Base-by-base conservation (phyloP, 441 rosid species). In the Metrosideros polymorpha region DNA sequence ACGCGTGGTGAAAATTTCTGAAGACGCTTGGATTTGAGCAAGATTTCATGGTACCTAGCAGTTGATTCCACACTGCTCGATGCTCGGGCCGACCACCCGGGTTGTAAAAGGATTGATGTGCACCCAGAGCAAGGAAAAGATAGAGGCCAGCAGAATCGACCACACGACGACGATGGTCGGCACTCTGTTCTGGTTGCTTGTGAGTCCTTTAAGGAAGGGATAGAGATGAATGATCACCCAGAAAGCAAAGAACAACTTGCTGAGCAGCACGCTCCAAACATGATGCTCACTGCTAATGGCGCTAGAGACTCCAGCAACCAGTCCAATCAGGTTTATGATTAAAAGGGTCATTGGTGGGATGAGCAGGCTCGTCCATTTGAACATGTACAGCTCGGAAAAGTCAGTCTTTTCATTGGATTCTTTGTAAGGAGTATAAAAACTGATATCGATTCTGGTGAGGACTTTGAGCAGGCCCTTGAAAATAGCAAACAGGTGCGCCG, bases 181-280 rank as follows among this genome's bases (percentile, higher is more conserved):
- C 79, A 84, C 25, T 25, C 86, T 32, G 79, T 56, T 84, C 84
- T 79, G 86, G 51, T 19, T 79, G 84, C 88, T 87, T 29, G 83
- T 84, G 7, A 87, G 86, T 18, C 88, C 88, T 59, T 49, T 79
- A 12, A 87, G 84, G 84, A 87, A 87, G 39, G 90, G 89, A 9
- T 85, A 49, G 47, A 87, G 89, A 87, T 89, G 90, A 57, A 87
- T 63, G 4, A 89, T 85, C 83, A 89, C 89, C 86, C 83, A 89
- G 30, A 84, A 87, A 59, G 88, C 79, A 10, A 89, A 87, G 82
- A 87, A 83, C 50, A 83, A 55, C 90, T 85, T 87, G 90, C 87
- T 82, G 82, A 88, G 86, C 56, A 86, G 82, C 47, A 63, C 25
- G 25, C 88, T 63, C 88, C 90, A 88, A 25, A 85, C 54, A 35